These are phyloP conservation scores for Aureobasidium sp. DNA, from an alignment of 2,329 filamentous ascomycete species.

Conservation along the genomic window DNA sequence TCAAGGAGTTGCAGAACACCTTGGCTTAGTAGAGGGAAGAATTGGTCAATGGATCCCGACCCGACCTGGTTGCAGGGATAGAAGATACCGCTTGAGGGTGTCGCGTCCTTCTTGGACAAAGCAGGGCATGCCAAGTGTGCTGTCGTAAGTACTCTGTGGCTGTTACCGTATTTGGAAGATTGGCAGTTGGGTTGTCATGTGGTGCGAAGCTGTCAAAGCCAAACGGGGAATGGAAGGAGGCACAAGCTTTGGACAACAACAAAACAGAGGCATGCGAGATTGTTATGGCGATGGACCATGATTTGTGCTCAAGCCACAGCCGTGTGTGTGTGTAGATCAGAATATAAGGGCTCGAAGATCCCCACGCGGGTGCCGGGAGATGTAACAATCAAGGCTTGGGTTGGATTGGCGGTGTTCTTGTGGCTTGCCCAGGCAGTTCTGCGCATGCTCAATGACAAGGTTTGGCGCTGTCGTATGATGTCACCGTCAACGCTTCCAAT, in stretches of 20 bases:
- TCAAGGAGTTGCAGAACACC: slow-evolving; percentile 20
- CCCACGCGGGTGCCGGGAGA: neutral
- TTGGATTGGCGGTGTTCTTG: neutral
- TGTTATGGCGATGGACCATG: neutral
- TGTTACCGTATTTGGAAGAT: slow-evolving; percentile 1
- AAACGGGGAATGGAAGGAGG: neutral
- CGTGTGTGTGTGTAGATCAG: slow-evolving; percentile 4
- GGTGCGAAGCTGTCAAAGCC: neutral
- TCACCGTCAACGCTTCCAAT: neutral
- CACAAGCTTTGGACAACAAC: neutral
- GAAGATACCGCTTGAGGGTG: neutral
- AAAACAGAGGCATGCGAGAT: neutral
- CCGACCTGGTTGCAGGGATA: neutral
- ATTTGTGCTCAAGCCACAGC: slow-evolving; percentile 8
- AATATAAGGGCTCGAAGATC: slow-evolving; percentile 4
- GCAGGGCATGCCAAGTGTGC: neutral
- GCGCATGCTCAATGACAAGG: neutral
- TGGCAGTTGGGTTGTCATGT: slow-evolving; percentile 1
- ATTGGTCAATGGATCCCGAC: too few relatives aligned
- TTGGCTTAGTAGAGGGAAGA: neutral
- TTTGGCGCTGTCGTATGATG: neutral
- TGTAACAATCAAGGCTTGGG: neutral
- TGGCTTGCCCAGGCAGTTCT: neutral
- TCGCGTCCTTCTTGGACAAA: neutral
- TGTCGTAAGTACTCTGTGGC: neutral